These are phyloP conservation scores for Kregervanrija delftensis DNA, from an alignment of 805 yeast genomes.

Conservation along the genomic window DNA sequence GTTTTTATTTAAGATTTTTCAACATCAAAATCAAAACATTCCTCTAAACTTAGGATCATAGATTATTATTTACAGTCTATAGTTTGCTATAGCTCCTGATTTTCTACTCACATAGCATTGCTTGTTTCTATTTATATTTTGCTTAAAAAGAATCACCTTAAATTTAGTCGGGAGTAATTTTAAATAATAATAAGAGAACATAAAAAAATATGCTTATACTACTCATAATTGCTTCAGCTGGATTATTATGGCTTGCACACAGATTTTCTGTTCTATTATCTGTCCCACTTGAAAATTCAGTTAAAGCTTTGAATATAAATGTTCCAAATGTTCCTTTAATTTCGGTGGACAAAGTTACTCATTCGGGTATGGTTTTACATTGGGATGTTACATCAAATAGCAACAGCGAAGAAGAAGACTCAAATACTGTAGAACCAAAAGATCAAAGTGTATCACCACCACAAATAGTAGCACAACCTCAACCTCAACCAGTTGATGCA, in stretches of 20 bases:
- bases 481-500: neutral
- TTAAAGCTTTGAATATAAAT: conserved; percentile 40
- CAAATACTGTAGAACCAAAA: neutral
- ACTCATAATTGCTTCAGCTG: conserved; percentile 16
- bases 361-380: conserved; percentile 40
- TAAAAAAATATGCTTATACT: conserved; percentile 13
- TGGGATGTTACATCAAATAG: conserved; percentile 35
- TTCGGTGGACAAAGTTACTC: conserved; percentile 47
- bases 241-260: conserved; percentile 24
- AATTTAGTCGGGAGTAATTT: neutral
- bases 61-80: neutral
- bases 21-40: no score
- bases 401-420: neutral
- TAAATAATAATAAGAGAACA: neutral
- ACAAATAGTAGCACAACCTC: neutral
- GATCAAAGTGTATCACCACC: neutral
- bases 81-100: neutral
- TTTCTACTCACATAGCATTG: neutral
- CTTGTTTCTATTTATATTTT: neutral
- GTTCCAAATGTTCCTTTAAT: conserved; percentile 51
- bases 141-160: neutral
- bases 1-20: no score
- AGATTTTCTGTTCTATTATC: conserved; percentile 22
- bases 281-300: conserved; percentile 41
- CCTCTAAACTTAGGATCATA: neutral